Base-by-base conservation (phyloP, 495 filamentous ascomycete species). In the Penicillium longicatenatum region DNA sequence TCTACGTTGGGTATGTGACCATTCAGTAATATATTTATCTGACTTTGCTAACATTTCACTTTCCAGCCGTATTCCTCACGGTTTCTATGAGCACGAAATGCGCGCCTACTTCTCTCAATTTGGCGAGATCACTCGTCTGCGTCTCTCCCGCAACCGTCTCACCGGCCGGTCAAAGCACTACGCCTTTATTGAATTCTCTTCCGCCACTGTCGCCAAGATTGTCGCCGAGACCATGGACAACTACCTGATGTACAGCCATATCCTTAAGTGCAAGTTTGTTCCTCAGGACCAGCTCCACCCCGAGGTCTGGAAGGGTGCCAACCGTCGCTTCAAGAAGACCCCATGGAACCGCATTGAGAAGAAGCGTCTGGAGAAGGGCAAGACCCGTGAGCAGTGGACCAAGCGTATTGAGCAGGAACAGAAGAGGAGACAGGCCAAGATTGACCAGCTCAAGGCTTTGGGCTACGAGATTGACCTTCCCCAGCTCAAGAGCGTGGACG, bases 71-170 rank as follows among this genome's bases (percentile, higher is more conserved):
- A 89, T 97, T 49, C 93, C 93, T 20, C 93, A 84, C 70, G 94
- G 95, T 73, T 98, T 98, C 82, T 97, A 92, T 80, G 95, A 98
- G 75, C 84, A 91, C 68, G 88, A 98, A 74, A 97, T 98, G 89
- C 85, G 85, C 50, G 80, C 83, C 45, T 98, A 98, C 79, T 97
- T 98, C 68, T 82, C 85, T n/a, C 94, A 98, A 73, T 98, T 98
- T 67, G 95, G 94, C 68, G 78, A 84, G 3, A 90, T 98, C 63
- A 84, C 78, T 49, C 84, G 83, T 50, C 83, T 98, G 30, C 86
- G 93, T 60, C 84, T 98, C 35, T 94, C 92, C 4, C 90, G 95
- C 57, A 97, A 96, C 81, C 86, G 84, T 63, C 86, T 87, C 69
- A 97, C 92, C 21, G 94, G 95, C 50, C 80, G 82, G 37, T 90